Evolutionary conservation across 306 rosid genomes (phyloP).

Genomic region (Prinsepia uniflora): DNA sequence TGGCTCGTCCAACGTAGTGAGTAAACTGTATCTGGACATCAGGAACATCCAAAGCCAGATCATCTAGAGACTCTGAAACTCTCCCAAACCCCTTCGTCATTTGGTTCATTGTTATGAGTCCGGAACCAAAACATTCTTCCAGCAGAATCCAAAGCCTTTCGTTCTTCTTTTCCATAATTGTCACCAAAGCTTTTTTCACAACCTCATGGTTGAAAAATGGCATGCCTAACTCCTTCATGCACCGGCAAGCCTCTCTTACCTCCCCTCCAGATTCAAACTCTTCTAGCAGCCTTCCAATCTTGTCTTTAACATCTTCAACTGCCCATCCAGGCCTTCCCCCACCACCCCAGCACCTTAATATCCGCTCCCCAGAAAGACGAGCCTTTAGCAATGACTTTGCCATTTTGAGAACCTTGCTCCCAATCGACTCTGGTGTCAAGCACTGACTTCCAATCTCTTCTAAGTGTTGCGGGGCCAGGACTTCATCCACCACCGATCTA

Average conservation of each 20-base stretch:
- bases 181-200: slow-evolving; percentile 53
- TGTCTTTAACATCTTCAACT: slow-evolving; percentile 66
- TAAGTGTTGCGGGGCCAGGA: slow-evolving; percentile 56
- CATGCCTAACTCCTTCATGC: slow-evolving; percentile 71
- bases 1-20: slow-evolving; percentile 45
- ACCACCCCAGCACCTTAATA: slow-evolving; percentile 77
- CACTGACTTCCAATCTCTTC: slow-evolving; percentile 62
- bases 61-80: slow-evolving; percentile 63
- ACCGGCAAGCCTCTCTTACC: slow-evolving; percentile 49
- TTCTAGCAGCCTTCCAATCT: slow-evolving; percentile 56
- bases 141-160: slow-evolving; percentile 61
- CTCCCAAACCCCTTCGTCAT: slow-evolving; percentile 65
- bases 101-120: slow-evolving; percentile 61
- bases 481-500: slow-evolving; percentile 67
- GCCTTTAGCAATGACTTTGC: slow-evolving; percentile 58
- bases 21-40: slow-evolving; percentile 54
- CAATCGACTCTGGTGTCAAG: slow-evolving; percentile 38
- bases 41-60: slow-evolving; percentile 72
- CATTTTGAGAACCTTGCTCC: slow-evolving; percentile 57
- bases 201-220: slow-evolving; percentile 77
- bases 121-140: slow-evolving; percentile 53
- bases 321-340: slow-evolving; percentile 70
- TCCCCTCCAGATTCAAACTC: slow-evolving; percentile 69
- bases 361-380: slow-evolving; percentile 58
- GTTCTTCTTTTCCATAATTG: slow-evolving; percentile 57